phyloP scores from a whole-genome alignment of 352 stramenopile species.

The Aphanomyces euteiches region DNA sequence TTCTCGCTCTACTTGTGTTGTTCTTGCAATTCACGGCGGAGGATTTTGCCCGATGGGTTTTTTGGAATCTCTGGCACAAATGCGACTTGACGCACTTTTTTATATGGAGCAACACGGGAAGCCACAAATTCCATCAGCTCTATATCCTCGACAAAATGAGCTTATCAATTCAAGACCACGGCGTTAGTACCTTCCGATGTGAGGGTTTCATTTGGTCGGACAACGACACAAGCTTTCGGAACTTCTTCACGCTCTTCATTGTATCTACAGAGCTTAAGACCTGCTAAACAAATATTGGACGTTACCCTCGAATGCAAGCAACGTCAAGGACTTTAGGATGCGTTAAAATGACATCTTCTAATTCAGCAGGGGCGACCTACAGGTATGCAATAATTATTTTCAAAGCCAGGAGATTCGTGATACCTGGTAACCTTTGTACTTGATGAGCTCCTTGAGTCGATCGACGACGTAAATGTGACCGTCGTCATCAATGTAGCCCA shows the following conservation, averaged over 20 bases:
- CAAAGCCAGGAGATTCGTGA: neutral
- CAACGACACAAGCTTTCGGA: slow-evolving; percentile 51
- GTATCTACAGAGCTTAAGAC: slow-evolving; percentile 4
- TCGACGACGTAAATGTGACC: slow-evolving; percentile 91
- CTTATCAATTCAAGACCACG: too few species aligned
- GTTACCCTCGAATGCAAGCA: slow-evolving; percentile 49
- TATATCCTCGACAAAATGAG: neutral
- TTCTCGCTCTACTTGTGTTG: too few species aligned
- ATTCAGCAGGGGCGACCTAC: slow-evolving; percentile 83
- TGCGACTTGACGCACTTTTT: slow-evolving; percentile 80
- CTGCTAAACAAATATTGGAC: slow-evolving; percentile 11
- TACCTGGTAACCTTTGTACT: slow-evolving; percentile 89
- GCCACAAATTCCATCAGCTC: slow-evolving; percentile 70
- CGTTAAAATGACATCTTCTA: slow-evolving; percentile 87
- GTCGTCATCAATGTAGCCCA: slow-evolving; percentile 90
- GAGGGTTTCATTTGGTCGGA: slow-evolving; percentile 33
- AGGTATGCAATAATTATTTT: neutral
- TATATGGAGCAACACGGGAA: slow-evolving; percentile 76
- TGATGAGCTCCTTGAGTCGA: slow-evolving; percentile 94
- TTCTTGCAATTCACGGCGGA: slow-evolving; percentile 69
- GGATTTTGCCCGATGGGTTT: slow-evolving; percentile 81
- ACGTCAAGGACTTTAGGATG: slow-evolving; percentile 53
- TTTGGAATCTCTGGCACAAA: slow-evolving; percentile 87
- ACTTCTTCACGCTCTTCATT: neutral
- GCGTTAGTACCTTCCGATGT: neutral